Percentiles rank a stretch among this genome's conserved stretches.
Conservation (phyloP, 164 flowering plant genomes). For the Magnolia kwangsiensis region DNA sequence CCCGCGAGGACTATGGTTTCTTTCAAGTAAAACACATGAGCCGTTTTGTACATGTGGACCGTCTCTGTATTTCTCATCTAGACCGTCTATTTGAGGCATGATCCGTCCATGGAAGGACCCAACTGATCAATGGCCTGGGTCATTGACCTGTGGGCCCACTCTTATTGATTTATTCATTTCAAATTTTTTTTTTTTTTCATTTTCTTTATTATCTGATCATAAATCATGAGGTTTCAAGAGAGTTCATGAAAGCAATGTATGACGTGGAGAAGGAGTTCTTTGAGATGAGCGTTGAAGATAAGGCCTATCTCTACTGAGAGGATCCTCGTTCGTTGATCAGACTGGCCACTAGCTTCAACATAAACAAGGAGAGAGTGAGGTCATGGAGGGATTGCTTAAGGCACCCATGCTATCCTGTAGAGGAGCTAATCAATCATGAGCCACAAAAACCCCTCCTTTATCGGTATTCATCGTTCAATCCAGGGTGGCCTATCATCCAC, state of each 20-base stretch:
- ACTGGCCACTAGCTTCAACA: constrained; percentile 1
- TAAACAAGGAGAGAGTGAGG: background rate
- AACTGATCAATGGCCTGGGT: too few species aligned
- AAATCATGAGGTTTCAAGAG: background rate
- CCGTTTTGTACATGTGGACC: too few species aligned
- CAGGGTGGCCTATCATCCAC: too few species aligned
- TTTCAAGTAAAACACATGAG: background rate
- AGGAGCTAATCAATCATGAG: background rate
- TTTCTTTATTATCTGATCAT: background rate
- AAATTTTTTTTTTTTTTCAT: too few species aligned
- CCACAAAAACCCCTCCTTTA: background rate
- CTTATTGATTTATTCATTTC: background rate
- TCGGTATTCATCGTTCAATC: background rate
- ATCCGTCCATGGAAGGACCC: too few species aligned
- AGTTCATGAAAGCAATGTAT: background rate
- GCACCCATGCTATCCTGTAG: constrained; percentile 2
- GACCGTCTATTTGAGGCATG: too few species aligned
- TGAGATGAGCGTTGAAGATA: background rate
- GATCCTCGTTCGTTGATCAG: background rate
- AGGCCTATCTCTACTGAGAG: background rate
- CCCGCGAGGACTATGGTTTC: background rate
- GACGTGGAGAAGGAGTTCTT: constrained; percentile 4
- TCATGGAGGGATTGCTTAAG: background rate
- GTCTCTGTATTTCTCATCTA: too few species aligned
- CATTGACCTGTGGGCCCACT: background rate